Conservation (phyloP, 352 stramenopile species). For the Phytopythium oedochilum region DNA sequence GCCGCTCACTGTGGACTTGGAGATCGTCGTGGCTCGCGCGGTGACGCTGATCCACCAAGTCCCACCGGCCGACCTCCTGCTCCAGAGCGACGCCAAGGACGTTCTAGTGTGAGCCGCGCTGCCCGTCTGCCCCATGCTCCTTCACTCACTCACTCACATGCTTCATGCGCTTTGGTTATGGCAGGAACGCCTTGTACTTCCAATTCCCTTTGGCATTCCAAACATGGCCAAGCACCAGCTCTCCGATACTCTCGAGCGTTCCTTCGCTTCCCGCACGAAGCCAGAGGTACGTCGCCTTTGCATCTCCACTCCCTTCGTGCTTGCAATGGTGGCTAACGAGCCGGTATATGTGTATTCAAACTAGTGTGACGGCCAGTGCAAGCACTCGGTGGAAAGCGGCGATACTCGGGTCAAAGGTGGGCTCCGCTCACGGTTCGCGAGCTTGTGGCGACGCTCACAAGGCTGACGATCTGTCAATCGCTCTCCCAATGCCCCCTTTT, state of each 20-base stretch:
- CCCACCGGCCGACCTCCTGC: constrained; percentile 30
- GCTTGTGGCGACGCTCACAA: background rate
- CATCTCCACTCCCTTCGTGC: too few species aligned
- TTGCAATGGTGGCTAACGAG: too few species aligned
- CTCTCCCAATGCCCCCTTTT: too few species aligned
- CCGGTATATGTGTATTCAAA: background rate
- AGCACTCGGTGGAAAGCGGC: background rate
- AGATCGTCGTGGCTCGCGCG: constrained; percentile 49
- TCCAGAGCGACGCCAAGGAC: constrained; percentile 14
- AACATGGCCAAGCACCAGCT: constrained; percentile 19
- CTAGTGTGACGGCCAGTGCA: background rate
- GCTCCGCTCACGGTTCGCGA: background rate
- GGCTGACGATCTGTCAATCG: background rate
- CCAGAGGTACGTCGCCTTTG: constrained; percentile 10
- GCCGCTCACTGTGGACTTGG: constrained; percentile 66
- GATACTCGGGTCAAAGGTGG: background rate
- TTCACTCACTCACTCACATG: background rate
- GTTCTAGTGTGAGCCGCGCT: constrained; percentile 15
- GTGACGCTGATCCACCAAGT: constrained; percentile 56
- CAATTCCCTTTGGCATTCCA: constrained; percentile 32
- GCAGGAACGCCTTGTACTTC: constrained; percentile 26
- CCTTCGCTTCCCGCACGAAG: constrained; percentile 17
- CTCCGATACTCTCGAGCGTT: constrained; percentile 20
- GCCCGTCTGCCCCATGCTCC: too few species aligned
- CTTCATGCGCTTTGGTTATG: background rate